Percentiles rank a stretch among this genome's conserved stretches.
phyloP scores from a whole-genome alignment of 768 basidiomycete species.

The Royoungia palumana region DNA sequence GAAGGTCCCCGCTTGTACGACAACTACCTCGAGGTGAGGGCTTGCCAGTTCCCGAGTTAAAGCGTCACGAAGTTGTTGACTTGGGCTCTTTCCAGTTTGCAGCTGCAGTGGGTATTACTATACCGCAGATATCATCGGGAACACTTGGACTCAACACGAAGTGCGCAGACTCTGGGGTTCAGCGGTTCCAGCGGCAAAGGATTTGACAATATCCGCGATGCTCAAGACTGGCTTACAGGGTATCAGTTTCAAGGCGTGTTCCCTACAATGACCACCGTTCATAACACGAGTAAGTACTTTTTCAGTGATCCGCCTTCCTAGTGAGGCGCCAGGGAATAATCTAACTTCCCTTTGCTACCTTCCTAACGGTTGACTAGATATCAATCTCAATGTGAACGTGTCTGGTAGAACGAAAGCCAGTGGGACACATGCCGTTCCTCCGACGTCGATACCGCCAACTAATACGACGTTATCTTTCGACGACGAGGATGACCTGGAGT shows the following conservation, averaged over 20 bases:
- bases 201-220: constrained; percentile 29
- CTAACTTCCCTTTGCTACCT: not conserved
- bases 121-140: not conserved
- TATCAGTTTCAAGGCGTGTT: constrained; percentile 9
- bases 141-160: no score
- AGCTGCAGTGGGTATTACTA: constrained; percentile 22
- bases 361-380: constrained; percentile 3
- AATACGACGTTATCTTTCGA: not conserved
- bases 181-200: constrained; percentile 33
- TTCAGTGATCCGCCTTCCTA: not conserved
- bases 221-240: constrained; percentile 21
- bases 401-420: constrained; percentile 1
- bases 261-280: constrained; percentile 7
- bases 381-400: constrained; percentile 21
- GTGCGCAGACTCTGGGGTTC: constrained; percentile 21
- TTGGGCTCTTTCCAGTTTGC: constrained; percentile 16
- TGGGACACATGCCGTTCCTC: not conserved
- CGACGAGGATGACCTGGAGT: not conserved
- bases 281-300: constrained; percentile 19
- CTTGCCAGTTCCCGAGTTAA: not conserved
- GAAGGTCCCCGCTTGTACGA: constrained; percentile 33
- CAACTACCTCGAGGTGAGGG: constrained; percentile 26
- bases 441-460: constrained; percentile 6
- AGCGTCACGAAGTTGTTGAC: not conserved
- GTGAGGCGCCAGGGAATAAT: no score